These are phyloP conservation scores for Chytriomyces hyalinus DNA, from an alignment of 192 early-diverging fungal genomes.

Conservation along the genomic window DNA sequence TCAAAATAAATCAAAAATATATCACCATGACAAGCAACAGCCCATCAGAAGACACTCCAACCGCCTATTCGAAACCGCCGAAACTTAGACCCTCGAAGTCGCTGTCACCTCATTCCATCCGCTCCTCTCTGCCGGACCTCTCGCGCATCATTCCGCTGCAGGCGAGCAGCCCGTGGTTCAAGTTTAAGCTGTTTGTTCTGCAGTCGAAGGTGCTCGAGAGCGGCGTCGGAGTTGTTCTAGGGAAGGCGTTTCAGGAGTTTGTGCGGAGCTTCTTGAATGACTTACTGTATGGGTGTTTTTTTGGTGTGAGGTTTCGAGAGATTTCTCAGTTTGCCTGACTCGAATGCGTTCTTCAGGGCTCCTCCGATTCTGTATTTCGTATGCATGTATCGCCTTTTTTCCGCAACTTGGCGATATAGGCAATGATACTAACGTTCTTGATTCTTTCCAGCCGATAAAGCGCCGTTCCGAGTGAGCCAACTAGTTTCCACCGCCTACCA, in stretches of 20 bases:
- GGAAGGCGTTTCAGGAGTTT: conserved; percentile 39
- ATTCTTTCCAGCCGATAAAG: conserved; percentile 4
- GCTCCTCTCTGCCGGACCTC: no score
- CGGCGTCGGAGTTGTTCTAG: conserved; percentile 38
- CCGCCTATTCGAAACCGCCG: no score
- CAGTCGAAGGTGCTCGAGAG: conserved; percentile 40
- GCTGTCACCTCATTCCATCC: no score
- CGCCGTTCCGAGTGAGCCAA: neutral
- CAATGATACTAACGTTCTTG: neutral
- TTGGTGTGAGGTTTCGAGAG: neutral
- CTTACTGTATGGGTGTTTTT: conserved; percentile 10
- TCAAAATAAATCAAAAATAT: no score
- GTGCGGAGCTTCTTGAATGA: conserved; percentile 39
- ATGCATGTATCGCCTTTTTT: neutral
- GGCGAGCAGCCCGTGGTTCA: conserved; percentile 20
- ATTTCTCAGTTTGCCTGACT: neutral
- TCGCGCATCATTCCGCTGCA: neutral
- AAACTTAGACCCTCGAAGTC: no score
- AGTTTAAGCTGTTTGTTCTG: conserved; percentile 41
- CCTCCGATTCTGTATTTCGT: neutral
- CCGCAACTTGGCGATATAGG: neutral
- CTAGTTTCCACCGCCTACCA: no score
- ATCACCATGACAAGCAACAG: no score
- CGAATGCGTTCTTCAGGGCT: neutral
- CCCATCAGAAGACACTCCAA: no score